These are phyloP conservation scores for Linum usitatissimum DNA, from an alignment of 345 rosid species.

Conservation along the genomic window DNA sequence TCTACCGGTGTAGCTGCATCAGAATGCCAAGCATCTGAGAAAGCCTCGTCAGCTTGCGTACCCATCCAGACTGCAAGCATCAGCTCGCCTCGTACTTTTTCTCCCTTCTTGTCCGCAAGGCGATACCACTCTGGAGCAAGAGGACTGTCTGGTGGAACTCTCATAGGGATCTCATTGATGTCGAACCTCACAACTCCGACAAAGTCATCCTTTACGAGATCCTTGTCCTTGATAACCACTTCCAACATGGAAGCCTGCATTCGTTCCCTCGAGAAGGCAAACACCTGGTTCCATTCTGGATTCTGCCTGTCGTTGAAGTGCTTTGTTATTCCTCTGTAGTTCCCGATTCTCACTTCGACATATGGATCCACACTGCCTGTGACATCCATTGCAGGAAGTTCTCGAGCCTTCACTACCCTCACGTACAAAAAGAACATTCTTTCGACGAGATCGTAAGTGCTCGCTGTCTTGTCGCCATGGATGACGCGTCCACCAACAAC, in stretches of 20 bases:
- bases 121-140: slow-evolving; percentile 30
- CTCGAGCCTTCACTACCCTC: slow-evolving; percentile 26
- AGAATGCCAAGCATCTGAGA: slow-evolving; percentile 29
- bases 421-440: slow-evolving; percentile 26
- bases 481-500: slow-evolving; percentile 60
- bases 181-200: slow-evolving; percentile 21
- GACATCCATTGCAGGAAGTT: slow-evolving; percentile 27
- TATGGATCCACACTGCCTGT: slow-evolving; percentile 27
- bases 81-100: slow-evolving; percentile 25
- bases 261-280: slow-evolving; percentile 27
- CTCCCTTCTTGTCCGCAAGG: slow-evolving; percentile 23
- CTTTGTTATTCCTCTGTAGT: slow-evolving; percentile 27
- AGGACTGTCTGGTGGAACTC: slow-evolving; percentile 30
- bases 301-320: slow-evolving; percentile 23
- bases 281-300: slow-evolving; percentile 29
- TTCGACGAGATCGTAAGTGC: slow-evolving; percentile 30
- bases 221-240: slow-evolving; percentile 25
- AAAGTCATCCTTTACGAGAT: slow-evolving; percentile 21
- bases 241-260: slow-evolving; percentile 25
- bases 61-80: slow-evolving; percentile 33
- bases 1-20: slow-evolving; percentile 24
- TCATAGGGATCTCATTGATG: slow-evolving; percentile 20
- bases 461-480: slow-evolving; percentile 32
- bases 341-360: slow-evolving; percentile 25
- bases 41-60: slow-evolving; percentile 29